Base-by-base conservation (phyloP, 176 grass and related monocot species). In the Phragmites australis region DNA sequence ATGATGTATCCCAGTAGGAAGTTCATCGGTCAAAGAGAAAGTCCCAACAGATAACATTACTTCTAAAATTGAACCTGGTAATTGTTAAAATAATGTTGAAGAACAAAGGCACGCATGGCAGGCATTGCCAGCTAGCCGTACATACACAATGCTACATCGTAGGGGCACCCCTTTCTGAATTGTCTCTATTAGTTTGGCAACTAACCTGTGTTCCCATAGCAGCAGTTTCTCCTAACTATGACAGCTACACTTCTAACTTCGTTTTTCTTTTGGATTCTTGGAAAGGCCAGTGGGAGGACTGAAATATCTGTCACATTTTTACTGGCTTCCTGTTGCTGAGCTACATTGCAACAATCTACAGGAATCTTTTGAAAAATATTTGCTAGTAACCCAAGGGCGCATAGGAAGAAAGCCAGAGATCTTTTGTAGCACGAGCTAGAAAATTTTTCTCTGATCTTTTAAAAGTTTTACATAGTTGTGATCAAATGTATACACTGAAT, bases 361-460 rank as follows among this genome's bases (percentile, higher is more conserved):
- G 16, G 53, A 83, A 73, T 30, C 2, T 67, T 84, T 68, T 25
- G 61, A 72, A 72, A 5, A 54, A 64, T 45, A 29, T 37, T 46
- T 65, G 77, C 18, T 49, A 54, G n/a, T n/a, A 65, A 12, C 34
- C 15, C 64, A 72, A 48, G n/a, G 29, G 6, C 12, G 50, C 23
- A 21, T 60, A 79, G 60, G 39, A 67, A 84, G 68, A 83, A 58
- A 76, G 22, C 30, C 59, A 75, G 42, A 9, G 8, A 40, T 68
- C 31, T 9, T 81, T 81, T 46, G 60, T 65, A 56, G 75, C 65
- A 50, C 59, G 60, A 68, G 55, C 43, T 65, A 86, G 39, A 55
- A 55, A 65, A 31, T 64, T 13, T 60, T 26, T 12, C 80, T 86
- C 69, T 80, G 48, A 73, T 85, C 29, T 72, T 64, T 80, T 53